phyloP scores from a whole-genome alignment of 2,329 filamentous ascomycete genomes.

The Fusarium sp. region DNA sequence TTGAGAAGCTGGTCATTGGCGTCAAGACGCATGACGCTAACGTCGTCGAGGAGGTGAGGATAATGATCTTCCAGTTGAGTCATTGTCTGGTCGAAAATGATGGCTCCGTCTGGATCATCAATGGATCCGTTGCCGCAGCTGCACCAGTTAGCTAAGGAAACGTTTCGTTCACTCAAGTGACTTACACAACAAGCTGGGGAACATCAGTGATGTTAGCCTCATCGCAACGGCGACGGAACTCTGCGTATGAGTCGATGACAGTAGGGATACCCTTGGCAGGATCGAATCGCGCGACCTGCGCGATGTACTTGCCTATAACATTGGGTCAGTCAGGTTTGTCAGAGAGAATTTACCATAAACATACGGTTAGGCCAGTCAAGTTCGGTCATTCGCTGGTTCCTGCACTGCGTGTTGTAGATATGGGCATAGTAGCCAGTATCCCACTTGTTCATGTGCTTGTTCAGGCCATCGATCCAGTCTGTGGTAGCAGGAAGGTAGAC shows the following conservation, averaged over 20 bases:
- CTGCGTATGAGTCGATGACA: slow-evolving; percentile 79
- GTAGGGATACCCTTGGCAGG: slow-evolving; percentile 85
- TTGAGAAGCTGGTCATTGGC: slow-evolving; percentile 86
- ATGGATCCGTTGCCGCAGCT: slow-evolving; percentile 80
- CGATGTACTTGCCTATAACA: slow-evolving; percentile 72
- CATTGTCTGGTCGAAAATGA: slow-evolving; percentile 79
- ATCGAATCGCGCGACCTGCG: slow-evolving; percentile 85
- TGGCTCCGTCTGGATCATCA: slow-evolving; percentile 80
- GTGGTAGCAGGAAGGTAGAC: slow-evolving; percentile 83
- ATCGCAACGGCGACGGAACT: slow-evolving; percentile 72
- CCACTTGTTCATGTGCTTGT: slow-evolving; percentile 78
- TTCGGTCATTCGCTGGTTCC: slow-evolving; percentile 64
- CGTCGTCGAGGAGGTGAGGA: slow-evolving; percentile 69
- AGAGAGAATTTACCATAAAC: neutral
- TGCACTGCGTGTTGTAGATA: slow-evolving; percentile 73
- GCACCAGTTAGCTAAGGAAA: slow-evolving; percentile 3
- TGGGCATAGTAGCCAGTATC: slow-evolving; percentile 79
- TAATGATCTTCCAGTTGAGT: slow-evolving; percentile 72
- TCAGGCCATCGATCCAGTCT: slow-evolving; percentile 85
- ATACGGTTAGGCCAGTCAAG: slow-evolving; percentile 66
- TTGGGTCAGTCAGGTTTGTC: slow-evolving; percentile 23
- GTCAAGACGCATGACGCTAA: slow-evolving; percentile 80
- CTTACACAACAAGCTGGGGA: slow-evolving; percentile 77
- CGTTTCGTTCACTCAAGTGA: neutral
- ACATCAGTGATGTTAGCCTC: slow-evolving; percentile 61